phyloP scores from a whole-genome alignment of 179 eudicot genomes.

The Spinacia oleracea region DNA sequence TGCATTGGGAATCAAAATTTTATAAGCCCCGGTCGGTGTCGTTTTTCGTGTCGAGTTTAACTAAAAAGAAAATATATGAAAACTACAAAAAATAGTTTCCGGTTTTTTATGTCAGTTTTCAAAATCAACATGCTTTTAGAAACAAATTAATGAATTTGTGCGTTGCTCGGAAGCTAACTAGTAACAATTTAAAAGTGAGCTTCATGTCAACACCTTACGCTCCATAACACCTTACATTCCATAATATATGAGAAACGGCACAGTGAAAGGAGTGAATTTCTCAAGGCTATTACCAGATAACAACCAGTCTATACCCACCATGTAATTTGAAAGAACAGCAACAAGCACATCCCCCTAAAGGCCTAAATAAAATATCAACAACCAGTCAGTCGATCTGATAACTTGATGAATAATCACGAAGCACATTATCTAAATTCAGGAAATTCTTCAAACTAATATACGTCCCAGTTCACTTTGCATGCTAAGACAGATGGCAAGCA shows the following conservation, averaged over 20 bases:
- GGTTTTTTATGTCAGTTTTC: too few species aligned
- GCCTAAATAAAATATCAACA: slow-evolving; percentile 19
- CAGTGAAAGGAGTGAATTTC: not conserved
- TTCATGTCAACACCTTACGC: too few species aligned
- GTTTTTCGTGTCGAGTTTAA: too few species aligned
- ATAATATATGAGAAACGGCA: not conserved
- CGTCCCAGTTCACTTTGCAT: not conserved
- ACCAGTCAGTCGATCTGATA: slow-evolving; percentile 8
- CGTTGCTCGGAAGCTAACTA: too few species aligned
- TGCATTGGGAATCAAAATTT: too few species aligned
- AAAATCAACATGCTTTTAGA: too few species aligned
- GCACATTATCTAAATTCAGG: not conserved
- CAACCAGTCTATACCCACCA: slow-evolving; percentile 98
- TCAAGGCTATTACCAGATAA: slow-evolving; percentile 56
- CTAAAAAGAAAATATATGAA: too few species aligned
- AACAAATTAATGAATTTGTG: too few species aligned
- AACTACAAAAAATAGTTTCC: too few species aligned
- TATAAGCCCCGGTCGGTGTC: too few species aligned
- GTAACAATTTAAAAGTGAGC: not conserved
- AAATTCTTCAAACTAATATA: not conserved
- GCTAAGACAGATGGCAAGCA: not conserved
- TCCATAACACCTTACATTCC: not conserved
- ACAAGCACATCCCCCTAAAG: slow-evolving; percentile 76
- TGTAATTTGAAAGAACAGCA: slow-evolving; percentile 90
- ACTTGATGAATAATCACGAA: not conserved